Percentiles rank a stretch among this genome's conserved stretches.
Evolutionary conservation across 1,139 yeast genomes (phyloP).

Genomic region (Spathaspora sp.): DNA sequence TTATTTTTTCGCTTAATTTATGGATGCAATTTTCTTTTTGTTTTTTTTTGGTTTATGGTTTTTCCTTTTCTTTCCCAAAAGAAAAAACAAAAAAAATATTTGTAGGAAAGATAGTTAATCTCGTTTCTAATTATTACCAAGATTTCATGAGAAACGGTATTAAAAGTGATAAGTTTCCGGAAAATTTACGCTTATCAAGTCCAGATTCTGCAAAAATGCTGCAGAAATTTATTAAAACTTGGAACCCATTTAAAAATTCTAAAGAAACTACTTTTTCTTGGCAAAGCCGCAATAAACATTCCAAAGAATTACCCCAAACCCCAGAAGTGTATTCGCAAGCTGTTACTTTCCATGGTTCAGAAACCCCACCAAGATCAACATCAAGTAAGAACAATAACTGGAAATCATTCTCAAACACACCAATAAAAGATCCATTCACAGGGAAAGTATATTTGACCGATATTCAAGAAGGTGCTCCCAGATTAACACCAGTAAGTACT

Average conservation of each 20-base stretch:
- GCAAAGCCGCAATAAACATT: neutral
- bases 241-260: neutral
- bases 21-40: neutral
- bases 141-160: neutral
- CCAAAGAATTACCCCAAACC: neutral
- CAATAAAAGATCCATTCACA: neutral
- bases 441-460: neutral
- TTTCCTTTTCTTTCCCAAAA: neutral
- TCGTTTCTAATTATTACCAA: neutral
- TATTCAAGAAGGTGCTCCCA: neutral
- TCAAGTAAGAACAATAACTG: neutral
- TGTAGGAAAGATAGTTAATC: neutral
- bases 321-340: neutral
- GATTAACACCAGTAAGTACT: neutral
- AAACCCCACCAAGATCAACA: neutral
- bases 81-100: no score
- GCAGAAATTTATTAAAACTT: neutral
- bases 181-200: neutral
- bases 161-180: neutral
- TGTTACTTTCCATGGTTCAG: neutral
- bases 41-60: neutral
- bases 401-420: neutral
- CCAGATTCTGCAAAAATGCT: neutral
- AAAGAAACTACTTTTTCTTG: neutral
- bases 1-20: neutral